A percentile compares a stretch with the other conserved stretches of the same genome.
Conservation (phyloP, 495 filamentous ascomycete species). For the Trichoderma erinaceum region DNA sequence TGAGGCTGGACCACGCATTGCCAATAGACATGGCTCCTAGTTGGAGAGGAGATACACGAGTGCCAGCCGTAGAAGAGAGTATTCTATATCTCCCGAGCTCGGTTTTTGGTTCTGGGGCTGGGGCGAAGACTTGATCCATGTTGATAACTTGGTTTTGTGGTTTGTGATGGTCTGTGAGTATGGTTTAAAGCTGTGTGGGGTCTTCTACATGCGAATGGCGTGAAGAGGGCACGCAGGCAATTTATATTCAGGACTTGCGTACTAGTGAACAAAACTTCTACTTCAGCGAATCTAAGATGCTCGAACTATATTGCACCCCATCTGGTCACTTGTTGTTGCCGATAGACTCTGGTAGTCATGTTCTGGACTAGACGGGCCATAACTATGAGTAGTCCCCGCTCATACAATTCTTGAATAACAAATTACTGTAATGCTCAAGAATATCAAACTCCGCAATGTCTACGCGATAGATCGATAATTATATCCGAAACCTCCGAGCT, state of each 20-base stretch:
- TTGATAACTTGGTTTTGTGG: neutral
- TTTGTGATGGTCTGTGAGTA: neutral
- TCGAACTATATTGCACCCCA: neutral
- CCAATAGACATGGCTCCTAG: conserved; percentile 63
- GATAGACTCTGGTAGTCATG: neutral
- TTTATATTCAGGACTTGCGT: neutral
- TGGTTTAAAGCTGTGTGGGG: neutral
- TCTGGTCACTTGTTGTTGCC: neutral
- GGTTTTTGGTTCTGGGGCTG: conserved; percentile 47
- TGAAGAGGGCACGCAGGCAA: neutral
- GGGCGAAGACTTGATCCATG: conserved; percentile 13
- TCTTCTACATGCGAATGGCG: neutral
- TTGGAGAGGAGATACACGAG: conserved; percentile 54
- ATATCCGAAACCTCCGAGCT: neutral
- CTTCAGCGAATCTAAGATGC: neutral
- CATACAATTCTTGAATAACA: neutral
- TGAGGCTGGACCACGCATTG: conserved; percentile 34
- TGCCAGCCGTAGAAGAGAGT: conserved; percentile 51
- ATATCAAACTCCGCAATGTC: neutral
- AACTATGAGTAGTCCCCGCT: neutral
- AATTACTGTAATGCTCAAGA: neutral
- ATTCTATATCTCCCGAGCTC: conserved; percentile 54
- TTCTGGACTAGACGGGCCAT: neutral
- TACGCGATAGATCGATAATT: neutral
- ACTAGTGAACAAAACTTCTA: neutral